phyloP scores from a whole-genome alignment of 1,139 yeast genomes.

The Blastobotrys ciferrii region DNA sequence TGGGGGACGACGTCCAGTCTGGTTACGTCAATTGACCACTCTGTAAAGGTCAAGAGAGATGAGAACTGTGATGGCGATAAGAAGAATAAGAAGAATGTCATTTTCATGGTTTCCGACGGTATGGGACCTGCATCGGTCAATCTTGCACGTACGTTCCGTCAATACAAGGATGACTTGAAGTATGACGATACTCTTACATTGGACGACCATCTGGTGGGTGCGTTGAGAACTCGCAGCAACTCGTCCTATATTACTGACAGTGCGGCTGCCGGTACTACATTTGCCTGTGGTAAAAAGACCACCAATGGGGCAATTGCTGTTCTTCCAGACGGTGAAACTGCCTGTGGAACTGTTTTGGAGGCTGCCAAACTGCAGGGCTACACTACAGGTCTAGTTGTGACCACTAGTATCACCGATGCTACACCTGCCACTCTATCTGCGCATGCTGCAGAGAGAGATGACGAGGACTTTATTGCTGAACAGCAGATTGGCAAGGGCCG shows the following conservation, averaged over 20 bases:
- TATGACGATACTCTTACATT: slow-evolving; percentile 54
- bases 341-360: slow-evolving; percentile 82
- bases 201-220: slow-evolving; percentile 69
- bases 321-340: slow-evolving; percentile 51
- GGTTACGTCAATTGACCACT: too few species aligned
- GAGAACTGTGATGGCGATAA: slow-evolving; percentile 1
- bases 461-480: slow-evolving; percentile 80
- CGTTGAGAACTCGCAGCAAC: slow-evolving; percentile 73
- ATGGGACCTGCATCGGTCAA: slow-evolving; percentile 87
- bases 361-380: slow-evolving; percentile 77
- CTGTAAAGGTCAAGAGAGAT: neutral
- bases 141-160: slow-evolving; percentile 68
- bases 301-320: slow-evolving; percentile 88
- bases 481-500: slow-evolving; percentile 81
- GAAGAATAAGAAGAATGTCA: slow-evolving; percentile 52
- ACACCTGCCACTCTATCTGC: slow-evolving; percentile 87
- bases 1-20: neutral
- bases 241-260: slow-evolving; percentile 78
- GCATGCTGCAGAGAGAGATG: slow-evolving; percentile 68
- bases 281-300: slow-evolving; percentile 72
- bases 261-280: slow-evolving; percentile 95
- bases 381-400: slow-evolving; percentile 80
- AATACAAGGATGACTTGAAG: slow-evolving; percentile 51
- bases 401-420: slow-evolving; percentile 80
- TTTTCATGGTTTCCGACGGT: slow-evolving; percentile 88